A percentile compares a stretch with the other conserved stretches of the same genome.
These are phyloP conservation scores for Pyrenochaeta sp. DNA, from an alignment of 2,329 filamentous ascomycete species.

Conservation along the genomic window DNA sequence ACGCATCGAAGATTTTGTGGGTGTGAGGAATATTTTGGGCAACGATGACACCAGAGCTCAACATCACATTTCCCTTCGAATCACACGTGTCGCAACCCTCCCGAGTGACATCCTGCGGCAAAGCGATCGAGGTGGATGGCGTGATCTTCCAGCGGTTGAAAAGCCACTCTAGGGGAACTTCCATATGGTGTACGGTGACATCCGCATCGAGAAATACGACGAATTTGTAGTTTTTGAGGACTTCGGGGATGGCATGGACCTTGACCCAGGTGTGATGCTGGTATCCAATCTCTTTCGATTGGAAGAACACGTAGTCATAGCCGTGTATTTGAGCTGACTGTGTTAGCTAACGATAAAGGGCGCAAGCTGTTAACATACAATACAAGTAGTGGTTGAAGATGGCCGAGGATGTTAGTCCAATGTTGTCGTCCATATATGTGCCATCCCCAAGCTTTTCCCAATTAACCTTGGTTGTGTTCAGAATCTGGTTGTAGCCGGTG, in stretches of 20 bases:
- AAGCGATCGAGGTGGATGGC: constrained; percentile 49
- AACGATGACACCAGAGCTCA: constrained; percentile 51
- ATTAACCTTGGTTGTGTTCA: constrained; percentile 21
- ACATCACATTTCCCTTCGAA: constrained; percentile 37
- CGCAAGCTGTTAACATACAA: constrained; percentile 32
- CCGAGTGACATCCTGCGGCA: constrained; percentile 49
- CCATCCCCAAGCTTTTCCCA: constrained; percentile 29
- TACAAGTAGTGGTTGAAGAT: constrained; percentile 39
- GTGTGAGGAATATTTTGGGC: constrained; percentile 38
- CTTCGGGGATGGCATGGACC: constrained; percentile 48
- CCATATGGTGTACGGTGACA: constrained; percentile 51
- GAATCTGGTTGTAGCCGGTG: constrained; percentile 18
- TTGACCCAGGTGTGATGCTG: constrained; percentile 56
- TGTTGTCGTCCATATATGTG: constrained; percentile 3
- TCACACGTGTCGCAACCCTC: constrained; percentile 32
- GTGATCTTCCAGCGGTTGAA: constrained; percentile 57
- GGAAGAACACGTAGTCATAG: constrained; percentile 55
- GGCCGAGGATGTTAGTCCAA: constrained; percentile 42
- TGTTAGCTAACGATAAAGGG: too few relatives aligned
- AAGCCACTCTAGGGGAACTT: constrained; percentile 58
- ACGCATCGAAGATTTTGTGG: constrained; percentile 33
- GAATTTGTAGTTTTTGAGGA: constrained; percentile 51
- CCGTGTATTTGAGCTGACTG: constrained; percentile 49
- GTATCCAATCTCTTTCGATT: constrained; percentile 41
- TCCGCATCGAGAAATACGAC: constrained; percentile 58